Evolutionary conservation across 1,139 yeast genomes (phyloP), one percentile per base, ranked within the genome.

Genomic region (Protomyces pachydermus): DNA sequence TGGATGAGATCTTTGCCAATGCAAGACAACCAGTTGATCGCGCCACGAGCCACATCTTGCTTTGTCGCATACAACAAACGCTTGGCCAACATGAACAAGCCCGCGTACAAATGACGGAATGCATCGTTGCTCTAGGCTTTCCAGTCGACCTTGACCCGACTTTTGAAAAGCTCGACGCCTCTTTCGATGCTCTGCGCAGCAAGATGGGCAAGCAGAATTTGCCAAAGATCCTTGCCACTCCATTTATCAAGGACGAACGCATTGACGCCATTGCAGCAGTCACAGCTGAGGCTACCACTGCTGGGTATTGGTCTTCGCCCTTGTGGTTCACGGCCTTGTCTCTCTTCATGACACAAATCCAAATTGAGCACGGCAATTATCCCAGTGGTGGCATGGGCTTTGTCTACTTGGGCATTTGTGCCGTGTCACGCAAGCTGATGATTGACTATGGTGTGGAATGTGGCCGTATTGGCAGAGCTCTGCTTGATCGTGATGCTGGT

Each of bases 341-440:
- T 5, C 60, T 67, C 32, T 25, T 58, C n/a, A 32, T 64, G 14
- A 23, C 65, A 4, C 37, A 65, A n/a, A 23, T 64, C 25, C 56
- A 67, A 16, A 25, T 62, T 18, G 54, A 48, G 23, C 28, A 56
- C 14, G 68, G 68, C 32, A 48, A 65, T 10, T 65, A 54, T 39
- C 68, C 66, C 9, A 34, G 50, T 37, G 45, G 62, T 14, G 56
- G 65, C 16, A 53, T 54, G 12, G 64, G 68, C 9, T 67, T 64
- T 25, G 54, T 67, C 32, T 62, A 25, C 16, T 34, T 66, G 14
- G 68, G 65, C 35, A 65, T 65, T 54, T 39, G 56, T 14, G 68
- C 68, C 3, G 55, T 66, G 14, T 28, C 55, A 1, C 62, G 54
- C 28, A 66, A 61, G 38, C 48, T 54, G 6, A 38, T 65, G 58